These are phyloP conservation scores for Fraxinus excelsior DNA, from an alignment of 257 asterid species.

Conservation along the genomic window DNA sequence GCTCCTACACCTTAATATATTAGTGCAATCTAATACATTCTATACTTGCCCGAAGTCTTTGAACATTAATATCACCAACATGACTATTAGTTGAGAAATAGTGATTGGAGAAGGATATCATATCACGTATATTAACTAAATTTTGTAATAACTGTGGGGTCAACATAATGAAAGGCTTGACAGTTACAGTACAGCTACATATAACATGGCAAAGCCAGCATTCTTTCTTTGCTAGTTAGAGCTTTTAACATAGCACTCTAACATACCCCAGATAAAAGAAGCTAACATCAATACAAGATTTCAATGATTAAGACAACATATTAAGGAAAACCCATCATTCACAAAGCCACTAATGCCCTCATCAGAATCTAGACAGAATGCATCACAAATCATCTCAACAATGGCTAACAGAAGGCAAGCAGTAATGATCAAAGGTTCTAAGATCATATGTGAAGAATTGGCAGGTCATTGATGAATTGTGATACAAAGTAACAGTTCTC, in stretches of 20 bases:
- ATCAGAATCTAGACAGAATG: slow-evolving; percentile 1
- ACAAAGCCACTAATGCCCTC: slow-evolving; percentile 1
- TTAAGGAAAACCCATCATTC: neutral
- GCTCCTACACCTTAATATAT: neutral
- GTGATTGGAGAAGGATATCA: neutral
- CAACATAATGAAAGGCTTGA: neutral
- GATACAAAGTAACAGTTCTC: neutral
- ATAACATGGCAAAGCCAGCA: neutral
- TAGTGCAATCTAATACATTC: neutral
- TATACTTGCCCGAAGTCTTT: neutral
- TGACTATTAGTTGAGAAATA: neutral
- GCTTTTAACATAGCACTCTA: neutral
- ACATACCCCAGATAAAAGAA: neutral
- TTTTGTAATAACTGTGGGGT: neutral
- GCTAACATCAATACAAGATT: neutral
- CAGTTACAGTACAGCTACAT: neutral
- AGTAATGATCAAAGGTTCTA: neutral
- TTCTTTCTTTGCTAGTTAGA: neutral
- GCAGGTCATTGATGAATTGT: neutral
- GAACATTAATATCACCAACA: neutral
- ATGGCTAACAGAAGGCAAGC: neutral
- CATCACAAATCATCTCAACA: neutral
- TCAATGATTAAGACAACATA: neutral
- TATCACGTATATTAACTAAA: neutral
- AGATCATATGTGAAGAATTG: neutral